A percentile compares a stretch with the other conserved stretches of the same genome.
phyloP scores from a whole-genome alignment of 2,329 filamentous ascomycete species.

The Sporothrix schenckii region DNA sequence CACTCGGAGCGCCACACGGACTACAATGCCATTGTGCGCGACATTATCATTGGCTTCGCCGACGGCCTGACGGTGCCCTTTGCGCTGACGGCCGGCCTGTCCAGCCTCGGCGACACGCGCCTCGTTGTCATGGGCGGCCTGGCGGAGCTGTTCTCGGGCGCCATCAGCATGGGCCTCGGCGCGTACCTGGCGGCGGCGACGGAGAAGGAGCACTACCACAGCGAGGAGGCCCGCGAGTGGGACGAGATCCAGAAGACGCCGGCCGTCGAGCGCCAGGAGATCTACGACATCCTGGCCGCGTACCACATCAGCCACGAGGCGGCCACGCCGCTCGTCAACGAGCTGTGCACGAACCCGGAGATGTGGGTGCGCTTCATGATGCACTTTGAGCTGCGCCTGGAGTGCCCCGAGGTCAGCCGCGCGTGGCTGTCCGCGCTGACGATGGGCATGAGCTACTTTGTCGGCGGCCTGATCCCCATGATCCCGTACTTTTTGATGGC shows the following conservation, averaged over 20 bases:
- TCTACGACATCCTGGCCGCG: conserved; percentile 52
- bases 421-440: conserved; percentile 63
- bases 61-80: conserved; percentile 81
- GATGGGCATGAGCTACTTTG: conserved; percentile 69
- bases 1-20: conserved; percentile 40
- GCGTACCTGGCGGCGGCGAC: conserved; percentile 70
- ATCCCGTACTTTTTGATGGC: conserved; percentile 67
- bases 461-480: conserved; percentile 71
- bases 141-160: conserved; percentile 74
- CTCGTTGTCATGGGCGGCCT: conserved; percentile 72
- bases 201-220: conserved; percentile 56
- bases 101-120: conserved; percentile 64
- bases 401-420: conserved; percentile 49
- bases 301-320: conserved; percentile 52
- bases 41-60: conserved; percentile 74
- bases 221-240: conserved; percentile 52
- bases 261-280: conserved; percentile 51
- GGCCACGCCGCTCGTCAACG: conserved; percentile 52
- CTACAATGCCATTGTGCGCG: conserved; percentile 55
- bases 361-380: conserved; percentile 62
- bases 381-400: conserved; percentile 58
- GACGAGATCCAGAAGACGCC: conserved; percentile 48
- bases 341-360: conserved; percentile 53
- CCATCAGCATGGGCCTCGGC: conserved; percentile 77
- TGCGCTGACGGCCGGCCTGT: conserved; percentile 73